Conservation (phyloP, 1,284 basidiomycete genomes). For the Nidula niveotomentosa region DNA sequence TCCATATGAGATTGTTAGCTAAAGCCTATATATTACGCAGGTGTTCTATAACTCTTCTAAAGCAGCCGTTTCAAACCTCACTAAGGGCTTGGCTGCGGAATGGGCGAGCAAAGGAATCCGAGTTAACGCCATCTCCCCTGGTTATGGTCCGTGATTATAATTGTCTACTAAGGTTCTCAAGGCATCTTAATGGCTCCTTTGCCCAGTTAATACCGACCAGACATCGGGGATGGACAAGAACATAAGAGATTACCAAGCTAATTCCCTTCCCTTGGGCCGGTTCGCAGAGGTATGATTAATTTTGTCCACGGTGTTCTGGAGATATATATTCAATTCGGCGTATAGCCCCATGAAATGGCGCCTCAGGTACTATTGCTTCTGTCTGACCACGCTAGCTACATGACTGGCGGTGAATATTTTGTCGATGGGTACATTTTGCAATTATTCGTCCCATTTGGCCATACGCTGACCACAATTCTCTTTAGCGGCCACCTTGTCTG, state of each 20-base stretch:
- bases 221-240: slow-evolving; percentile 29
- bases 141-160: slow-evolving; percentile 42
- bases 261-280: slow-evolving; percentile 24
- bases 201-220: slow-evolving; percentile 30
- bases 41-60: slow-evolving; percentile 64
- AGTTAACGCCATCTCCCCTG: slow-evolving; percentile 62
- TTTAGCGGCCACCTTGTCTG: too few relatives aligned
- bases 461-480: too few relatives aligned
- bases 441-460: too few relatives aligned
- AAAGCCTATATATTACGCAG: slow-evolving; percentile 19
- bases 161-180: background rate
- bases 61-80: slow-evolving; percentile 55
- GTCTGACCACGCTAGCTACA: slow-evolving; percentile 35
- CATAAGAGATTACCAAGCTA: slow-evolving; percentile 27
- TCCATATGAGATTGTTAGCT: too few relatives aligned
- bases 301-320: too few relatives aligned
- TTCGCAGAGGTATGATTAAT: slow-evolving; percentile 26
- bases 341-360: slow-evolving; percentile 33
- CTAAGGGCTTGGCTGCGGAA: slow-evolving; percentile 59
- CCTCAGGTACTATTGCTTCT: slow-evolving; percentile 33
- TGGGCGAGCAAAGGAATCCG: slow-evolving; percentile 55
- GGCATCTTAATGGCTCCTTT: background rate
- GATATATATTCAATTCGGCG: background rate
- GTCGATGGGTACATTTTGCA: slow-evolving; percentile 31
- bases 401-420: slow-evolving; percentile 39